phyloP scores from a whole-genome alignment of 441 rosid species.

The Francoa sonchifolia region DNA sequence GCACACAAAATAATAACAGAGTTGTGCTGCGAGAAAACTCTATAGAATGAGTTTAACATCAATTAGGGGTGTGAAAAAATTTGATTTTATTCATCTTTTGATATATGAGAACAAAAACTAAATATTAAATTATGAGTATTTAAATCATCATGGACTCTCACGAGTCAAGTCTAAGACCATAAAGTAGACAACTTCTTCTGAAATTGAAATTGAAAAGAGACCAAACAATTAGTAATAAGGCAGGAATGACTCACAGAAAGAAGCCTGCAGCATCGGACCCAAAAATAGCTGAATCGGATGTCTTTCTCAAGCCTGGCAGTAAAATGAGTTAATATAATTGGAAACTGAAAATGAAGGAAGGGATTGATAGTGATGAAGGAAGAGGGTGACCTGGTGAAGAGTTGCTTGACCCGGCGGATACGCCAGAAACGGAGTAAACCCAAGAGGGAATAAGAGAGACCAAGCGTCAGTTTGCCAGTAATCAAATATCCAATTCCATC shows the following conservation, averaged over 20 bases:
- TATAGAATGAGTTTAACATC: too few relatives aligned
- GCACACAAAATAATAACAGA: too few relatives aligned
- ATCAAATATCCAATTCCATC: constrained; percentile 34
- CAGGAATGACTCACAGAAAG: constrained; percentile 22
- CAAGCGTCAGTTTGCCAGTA: constrained; percentile 35
- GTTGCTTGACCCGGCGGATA: constrained; percentile 40
- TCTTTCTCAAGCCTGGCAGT: constrained; percentile 58
- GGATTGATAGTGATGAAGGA: background rate
- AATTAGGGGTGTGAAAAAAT: too few relatives aligned
- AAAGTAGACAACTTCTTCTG: background rate
- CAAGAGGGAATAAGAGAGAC: constrained; percentile 41
- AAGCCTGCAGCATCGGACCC: constrained; percentile 50
- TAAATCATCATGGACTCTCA: too few relatives aligned
- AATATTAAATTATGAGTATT: too few relatives aligned
- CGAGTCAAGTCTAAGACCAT: background rate
- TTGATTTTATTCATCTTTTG: too few relatives aligned
- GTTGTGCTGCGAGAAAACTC: too few relatives aligned
- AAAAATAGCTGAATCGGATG: constrained; percentile 51
- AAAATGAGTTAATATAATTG: background rate
- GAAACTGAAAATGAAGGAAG: background rate
- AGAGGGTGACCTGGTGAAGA: constrained; percentile 41
- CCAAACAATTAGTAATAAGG: background rate
- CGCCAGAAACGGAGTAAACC: constrained; percentile 60
- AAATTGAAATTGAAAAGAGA: background rate
- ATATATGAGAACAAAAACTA: too few relatives aligned